Evolutionary conservation across 2,329 filamentous ascomycete species (phyloP).

Genomic region (Xylariaceae sp.): DNA sequence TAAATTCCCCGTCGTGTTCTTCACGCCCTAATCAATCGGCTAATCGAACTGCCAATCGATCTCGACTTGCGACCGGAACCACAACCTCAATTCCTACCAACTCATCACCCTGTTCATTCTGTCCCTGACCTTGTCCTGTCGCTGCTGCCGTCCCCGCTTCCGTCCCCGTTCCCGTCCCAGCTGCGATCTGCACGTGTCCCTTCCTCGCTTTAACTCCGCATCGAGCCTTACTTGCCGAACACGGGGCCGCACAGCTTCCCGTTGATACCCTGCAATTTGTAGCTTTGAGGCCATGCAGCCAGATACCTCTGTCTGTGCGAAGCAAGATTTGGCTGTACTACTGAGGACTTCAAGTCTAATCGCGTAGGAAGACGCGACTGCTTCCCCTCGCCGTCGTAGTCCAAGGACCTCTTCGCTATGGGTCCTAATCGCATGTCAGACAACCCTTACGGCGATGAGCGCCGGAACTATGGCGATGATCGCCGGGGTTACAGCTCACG

Average conservation of each 20-base stretch:
- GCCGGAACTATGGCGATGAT: constrained; percentile 16
- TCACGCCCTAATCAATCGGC: background rate
- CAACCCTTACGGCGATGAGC: constrained; percentile 20
- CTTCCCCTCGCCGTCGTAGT: background rate
- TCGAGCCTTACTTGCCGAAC: background rate
- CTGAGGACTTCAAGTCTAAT: constrained; percentile 5
- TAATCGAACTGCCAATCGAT: background rate
- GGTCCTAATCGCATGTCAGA: constrained; percentile 9
- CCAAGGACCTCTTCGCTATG: constrained; percentile 7
- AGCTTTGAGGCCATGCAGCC: constrained; percentile 20
- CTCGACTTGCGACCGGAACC: background rate
- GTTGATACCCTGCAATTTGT: background rate
- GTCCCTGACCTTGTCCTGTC: background rate
- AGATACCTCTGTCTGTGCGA: constrained; percentile 15
- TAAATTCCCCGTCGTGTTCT: background rate
- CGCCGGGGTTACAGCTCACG: constrained; percentile 9
- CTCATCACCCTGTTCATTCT: too few species aligned
- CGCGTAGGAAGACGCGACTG: background rate
- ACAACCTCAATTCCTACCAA: background rate
- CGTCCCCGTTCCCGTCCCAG: background rate
- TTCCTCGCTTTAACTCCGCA: background rate
- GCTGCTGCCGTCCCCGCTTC: background rate
- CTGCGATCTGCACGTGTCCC: background rate
- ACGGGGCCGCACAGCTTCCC: background rate
- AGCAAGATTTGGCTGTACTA: constrained; percentile 16